phyloP scores from a whole-genome alignment of 495 filamentous ascomycete species.

The Xylaria longipes region DNA sequence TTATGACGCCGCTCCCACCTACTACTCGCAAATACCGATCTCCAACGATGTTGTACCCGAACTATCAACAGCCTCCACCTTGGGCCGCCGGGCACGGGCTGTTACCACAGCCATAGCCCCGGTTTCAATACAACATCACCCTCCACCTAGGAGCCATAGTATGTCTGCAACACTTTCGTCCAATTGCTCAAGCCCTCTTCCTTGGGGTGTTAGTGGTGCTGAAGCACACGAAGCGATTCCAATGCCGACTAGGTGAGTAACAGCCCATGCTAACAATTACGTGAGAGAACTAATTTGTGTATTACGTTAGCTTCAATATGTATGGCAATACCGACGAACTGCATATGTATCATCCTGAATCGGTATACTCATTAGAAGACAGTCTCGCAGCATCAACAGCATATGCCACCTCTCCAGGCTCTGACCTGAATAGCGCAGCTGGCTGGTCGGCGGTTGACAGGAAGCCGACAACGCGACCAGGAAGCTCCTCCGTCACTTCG shows the following conservation, averaged over 20 bases:
- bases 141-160: conserved; percentile 39
- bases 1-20: conserved; percentile 33
- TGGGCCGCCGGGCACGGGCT: conserved; percentile 34
- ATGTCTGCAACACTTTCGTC: conserved; percentile 37
- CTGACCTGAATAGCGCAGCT: conserved; percentile 34
- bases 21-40: conserved; percentile 33
- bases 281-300: neutral
- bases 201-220: conserved; percentile 34
- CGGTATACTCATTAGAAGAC: conserved; percentile 38
- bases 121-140: conserved; percentile 29
- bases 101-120: conserved; percentile 34
- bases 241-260: conserved; percentile 35
- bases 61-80: conserved; percentile 23
- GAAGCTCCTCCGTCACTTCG: conserved; percentile 36
- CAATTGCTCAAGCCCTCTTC: conserved; percentile 33
- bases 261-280: neutral
- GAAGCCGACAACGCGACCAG: conserved; percentile 30
- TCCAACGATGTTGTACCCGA: conserved; percentile 39
- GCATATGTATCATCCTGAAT: conserved; percentile 38
- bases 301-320: conserved; percentile 32
- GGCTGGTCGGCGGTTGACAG: conserved; percentile 38
- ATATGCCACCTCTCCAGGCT: conserved; percentile 40
- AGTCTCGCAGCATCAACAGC: conserved; percentile 32
- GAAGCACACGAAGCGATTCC: conserved; percentile 34
- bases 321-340: conserved; percentile 36